Base-by-base conservation (phyloP, 2,329 filamentous ascomycete species). In the Xylariaceae sp. region DNA sequence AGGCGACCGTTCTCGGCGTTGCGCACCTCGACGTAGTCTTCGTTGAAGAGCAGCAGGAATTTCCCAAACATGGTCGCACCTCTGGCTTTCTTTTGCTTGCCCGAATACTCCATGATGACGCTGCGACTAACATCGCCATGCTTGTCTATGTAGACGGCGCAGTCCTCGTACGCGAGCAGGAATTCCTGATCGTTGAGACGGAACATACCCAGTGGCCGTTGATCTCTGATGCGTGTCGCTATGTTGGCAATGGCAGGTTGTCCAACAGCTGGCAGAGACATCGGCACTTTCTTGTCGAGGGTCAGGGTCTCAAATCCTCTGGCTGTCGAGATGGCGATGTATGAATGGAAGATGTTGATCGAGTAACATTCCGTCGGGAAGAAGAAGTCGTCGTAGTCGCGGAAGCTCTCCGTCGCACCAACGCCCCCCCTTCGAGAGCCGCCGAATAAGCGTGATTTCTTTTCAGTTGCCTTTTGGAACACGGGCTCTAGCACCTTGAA, bases 101-200 rank as follows among this genome's bases (percentile, higher is more conserved):
- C 92, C n/a, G 94, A 92, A 58, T 96, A 98, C 56, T 96, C 88
- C 88, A 98, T 94, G 52, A 96, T 89, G 38, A 96, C 86, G 18
- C 83, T 87, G 29, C 93, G 83, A 24, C 80, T 90, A 18, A 98
- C 87, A 41, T 98, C 92, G 45, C 92, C 92, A 59, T 96, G 88
- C 62, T 96, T 95, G 67, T 98, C 93, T 54, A 96, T 84, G 53
- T 96, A 98, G 7, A 98, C 89, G 13, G 89, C 92, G 49, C 90
- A 96, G 59, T 95, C 88, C 59, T 93, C 85, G 58, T 96, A 98
- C 23, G 84, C 86, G 31, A 95, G 77, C 17, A 98, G 67, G 61
- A 96, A 98, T 57, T 94, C 92, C 36, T 84, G 83, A 38, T 93
- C 85, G 45, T 83, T 89, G 35, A 98, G 77, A 25, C 89, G 80